phyloP scores from a whole-genome alignment of 2,329 filamentous ascomycete genomes.

The Blastomyces gilchristii region DNA sequence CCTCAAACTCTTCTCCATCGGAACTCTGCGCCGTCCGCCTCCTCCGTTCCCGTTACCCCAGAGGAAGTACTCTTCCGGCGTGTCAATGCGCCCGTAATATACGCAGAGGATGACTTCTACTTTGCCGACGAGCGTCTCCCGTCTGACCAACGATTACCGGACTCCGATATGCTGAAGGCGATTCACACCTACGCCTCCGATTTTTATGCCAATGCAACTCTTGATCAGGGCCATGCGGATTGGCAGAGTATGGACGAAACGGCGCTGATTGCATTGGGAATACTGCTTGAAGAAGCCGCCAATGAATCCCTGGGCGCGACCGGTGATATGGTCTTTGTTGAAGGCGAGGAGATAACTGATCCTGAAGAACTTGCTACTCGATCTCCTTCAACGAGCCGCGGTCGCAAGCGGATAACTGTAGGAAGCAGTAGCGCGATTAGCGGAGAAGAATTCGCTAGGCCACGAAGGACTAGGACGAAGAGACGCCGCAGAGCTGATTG shows the following conservation, averaged over 20 bases:
- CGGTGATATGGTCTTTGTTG: slow-evolving; percentile 49
- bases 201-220: slow-evolving; percentile 38
- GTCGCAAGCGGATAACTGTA: slow-evolving; percentile 19
- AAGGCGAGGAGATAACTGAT: slow-evolving; percentile 31
- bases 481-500: background rate
- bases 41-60: slow-evolving; percentile 37
- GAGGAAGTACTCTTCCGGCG: slow-evolving; percentile 51
- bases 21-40: slow-evolving; percentile 25
- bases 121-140: slow-evolving; percentile 42
- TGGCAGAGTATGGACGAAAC: slow-evolving; percentile 52
- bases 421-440: slow-evolving; percentile 7
- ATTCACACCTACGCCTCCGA: slow-evolving; percentile 49
- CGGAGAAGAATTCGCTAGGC: slow-evolving; percentile 1
- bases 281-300: slow-evolving; percentile 50
- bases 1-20: slow-evolving; percentile 17
- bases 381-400: slow-evolving; percentile 8
- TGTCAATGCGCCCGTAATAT: slow-evolving; percentile 40
- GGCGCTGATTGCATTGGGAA: slow-evolving; percentile 50
- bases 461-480: slow-evolving; percentile 1
- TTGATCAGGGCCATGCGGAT: slow-evolving; percentile 28
- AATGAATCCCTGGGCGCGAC: slow-evolving; percentile 44
- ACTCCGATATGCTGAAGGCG: slow-evolving; percentile 47
- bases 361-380: slow-evolving; percentile 15
- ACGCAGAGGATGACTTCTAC: slow-evolving; percentile 47
- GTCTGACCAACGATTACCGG: slow-evolving; percentile 37